A percentile compares a stretch with the other conserved stretches of the same genome.
These are phyloP conservation scores for Silybum marianum DNA, from an alignment of 129 eudicot species.

Conservation along the genomic window DNA sequence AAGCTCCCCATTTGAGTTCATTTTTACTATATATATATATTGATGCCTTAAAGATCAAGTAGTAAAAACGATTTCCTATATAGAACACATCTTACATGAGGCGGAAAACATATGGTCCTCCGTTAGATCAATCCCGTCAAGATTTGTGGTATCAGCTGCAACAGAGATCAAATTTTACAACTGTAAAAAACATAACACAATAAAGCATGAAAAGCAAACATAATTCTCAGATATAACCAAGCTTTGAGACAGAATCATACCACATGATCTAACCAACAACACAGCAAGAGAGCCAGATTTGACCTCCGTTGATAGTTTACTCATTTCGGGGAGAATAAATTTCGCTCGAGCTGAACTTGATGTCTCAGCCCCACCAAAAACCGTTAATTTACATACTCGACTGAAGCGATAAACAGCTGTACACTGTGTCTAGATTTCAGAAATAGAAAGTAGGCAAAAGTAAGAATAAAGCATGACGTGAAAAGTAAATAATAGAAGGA, in stretches of 20 bases:
- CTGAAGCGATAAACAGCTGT: slow-evolving; percentile 74
- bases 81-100: slow-evolving; percentile 57
- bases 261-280: slow-evolving; percentile 74
- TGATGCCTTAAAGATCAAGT: slow-evolving; percentile 15
- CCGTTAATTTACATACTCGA: slow-evolving; percentile 58
- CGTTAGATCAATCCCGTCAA: slow-evolving; percentile 44
- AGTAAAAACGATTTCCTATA: slow-evolving; percentile 7
- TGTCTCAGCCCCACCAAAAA: slow-evolving; percentile 47
- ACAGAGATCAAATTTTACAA: slow-evolving; percentile 15
- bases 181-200: slow-evolving; percentile 1
- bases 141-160: slow-evolving; percentile 49
- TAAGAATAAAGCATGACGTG: slow-evolving; percentile 14
- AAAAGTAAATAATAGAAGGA: slow-evolving; percentile 16
- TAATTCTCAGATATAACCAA: slow-evolving; percentile 16
- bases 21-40: neutral
- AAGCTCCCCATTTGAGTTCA: neutral
- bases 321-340: slow-evolving; percentile 85
- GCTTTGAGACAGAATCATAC: slow-evolving; percentile 42
- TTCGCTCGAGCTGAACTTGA: slow-evolving; percentile 47
- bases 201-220: too few relatives aligned
- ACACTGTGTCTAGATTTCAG: slow-evolving; percentile 49
- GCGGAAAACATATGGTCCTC: slow-evolving; percentile 52
- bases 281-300: slow-evolving; percentile 64
- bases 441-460: slow-evolving; percentile 23
- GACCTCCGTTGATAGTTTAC: slow-evolving; percentile 64